Conservation (phyloP, 192 early-diverging fungal species). For the Backusella sp. region DNA sequence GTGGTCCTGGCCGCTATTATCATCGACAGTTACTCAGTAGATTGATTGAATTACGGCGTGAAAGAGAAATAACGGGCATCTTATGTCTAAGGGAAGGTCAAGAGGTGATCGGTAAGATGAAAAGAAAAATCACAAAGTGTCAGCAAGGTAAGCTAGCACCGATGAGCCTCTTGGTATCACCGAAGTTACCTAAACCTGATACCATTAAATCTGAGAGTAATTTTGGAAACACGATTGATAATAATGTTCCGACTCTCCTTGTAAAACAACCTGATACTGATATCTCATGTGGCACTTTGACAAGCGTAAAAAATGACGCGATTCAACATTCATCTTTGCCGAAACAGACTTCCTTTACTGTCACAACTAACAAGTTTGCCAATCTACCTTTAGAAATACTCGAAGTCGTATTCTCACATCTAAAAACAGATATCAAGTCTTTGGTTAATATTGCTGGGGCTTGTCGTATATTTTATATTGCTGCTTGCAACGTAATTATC, state of each 20-base stretch:
- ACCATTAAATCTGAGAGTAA: neutral
- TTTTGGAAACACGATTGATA: neutral
- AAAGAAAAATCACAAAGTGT: conserved; percentile 29
- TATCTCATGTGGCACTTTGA: neutral
- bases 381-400: conserved; percentile 22
- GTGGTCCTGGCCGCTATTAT: conserved; percentile 25
- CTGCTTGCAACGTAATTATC: conserved; percentile 16
- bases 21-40: conserved; percentile 18
- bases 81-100: conserved; percentile 10
- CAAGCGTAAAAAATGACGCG: neutral
- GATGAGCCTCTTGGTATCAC: neutral
- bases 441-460: conserved; percentile 12
- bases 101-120: conserved; percentile 14
- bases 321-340: neutral
- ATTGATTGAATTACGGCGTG: conserved; percentile 15
- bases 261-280: neutral
- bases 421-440: neutral
- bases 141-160: conserved; percentile 10
- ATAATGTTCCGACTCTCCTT: neutral
- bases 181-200: neutral
- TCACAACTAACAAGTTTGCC: neutral
- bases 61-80: conserved; percentile 22
- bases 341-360: neutral
- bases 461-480: conserved; percentile 20
- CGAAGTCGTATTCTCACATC: conserved; percentile 18